Percentiles rank a stretch among this genome's conserved stretches.
phyloP scores from a whole-genome alignment of 495 filamentous ascomycete genomes.

The Aspergillus avenaceus region DNA sequence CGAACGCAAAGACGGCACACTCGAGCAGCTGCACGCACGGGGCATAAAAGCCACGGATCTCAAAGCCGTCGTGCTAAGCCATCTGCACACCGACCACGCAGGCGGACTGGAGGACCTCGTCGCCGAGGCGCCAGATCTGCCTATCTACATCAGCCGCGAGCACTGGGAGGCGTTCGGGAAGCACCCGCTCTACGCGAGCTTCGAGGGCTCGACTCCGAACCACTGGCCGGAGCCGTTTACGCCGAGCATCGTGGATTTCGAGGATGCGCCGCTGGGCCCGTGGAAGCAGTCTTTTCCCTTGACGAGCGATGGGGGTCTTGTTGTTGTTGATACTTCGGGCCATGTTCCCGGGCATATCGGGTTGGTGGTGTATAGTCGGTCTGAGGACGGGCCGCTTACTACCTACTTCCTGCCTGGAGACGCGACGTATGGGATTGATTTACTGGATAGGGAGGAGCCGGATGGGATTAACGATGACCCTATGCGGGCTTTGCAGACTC shows the following conservation, averaged over 20 bases:
- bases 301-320: slow-evolving; percentile 25
- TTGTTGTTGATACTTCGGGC: slow-evolving; percentile 26
- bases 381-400: not conserved
- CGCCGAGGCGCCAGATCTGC: slow-evolving; percentile 14
- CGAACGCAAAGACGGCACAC: slow-evolving; percentile 17
- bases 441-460: slow-evolving; percentile 22
- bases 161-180: slow-evolving; percentile 27
- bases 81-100: slow-evolving; percentile 30
- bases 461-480: slow-evolving; percentile 31
- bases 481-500: slow-evolving; percentile 16
- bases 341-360: slow-evolving; percentile 28
- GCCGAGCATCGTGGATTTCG: slow-evolving; percentile 20
- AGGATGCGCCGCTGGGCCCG: slow-evolving; percentile 19
- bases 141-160: slow-evolving; percentile 20
- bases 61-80: slow-evolving; percentile 24
- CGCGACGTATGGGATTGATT: slow-evolving; percentile 24
- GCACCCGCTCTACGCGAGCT: slow-evolving; percentile 18
- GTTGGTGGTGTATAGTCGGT: slow-evolving; percentile 18
- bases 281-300: slow-evolving; percentile 24
- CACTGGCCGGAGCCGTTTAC: slow-evolving; percentile 26
- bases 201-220: slow-evolving; percentile 24
- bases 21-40: slow-evolving; percentile 12
- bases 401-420: slow-evolving; percentile 29
- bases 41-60: slow-evolving; percentile 23
- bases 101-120: slow-evolving; percentile 27